phyloP scores from a whole-genome alignment of 2,329 filamentous ascomycete species.

The Fusarium praegraminearum region DNA sequence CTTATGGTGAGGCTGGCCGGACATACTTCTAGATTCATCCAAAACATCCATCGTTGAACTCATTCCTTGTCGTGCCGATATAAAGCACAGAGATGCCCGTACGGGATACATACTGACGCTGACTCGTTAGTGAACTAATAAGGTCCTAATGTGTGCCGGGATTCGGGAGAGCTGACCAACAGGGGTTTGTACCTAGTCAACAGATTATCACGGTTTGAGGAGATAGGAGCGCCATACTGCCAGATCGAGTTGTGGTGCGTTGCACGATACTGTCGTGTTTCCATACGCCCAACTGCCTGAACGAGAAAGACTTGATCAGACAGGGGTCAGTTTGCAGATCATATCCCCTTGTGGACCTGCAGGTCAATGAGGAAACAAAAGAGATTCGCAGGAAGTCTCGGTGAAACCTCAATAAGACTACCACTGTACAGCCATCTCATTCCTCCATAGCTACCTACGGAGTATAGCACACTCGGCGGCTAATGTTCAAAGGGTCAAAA shows the following conservation, averaged over 20 bases:
- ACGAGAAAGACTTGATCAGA: constrained; percentile 8
- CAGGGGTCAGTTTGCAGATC: constrained; percentile 17
- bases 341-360: constrained; percentile 3
- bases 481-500: constrained; percentile 20
- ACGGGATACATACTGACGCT: constrained; percentile 10
- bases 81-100: neutral
- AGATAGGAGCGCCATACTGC: constrained; percentile 12
- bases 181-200: constrained; percentile 25
- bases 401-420: constrained; percentile 9
- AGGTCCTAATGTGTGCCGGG: constrained; percentile 4
- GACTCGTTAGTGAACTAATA: constrained; percentile 36
- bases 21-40: constrained; percentile 42
- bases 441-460: neutral
- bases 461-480: neutral
- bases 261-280: constrained; percentile 22
- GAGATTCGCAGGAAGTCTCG: constrained; percentile 12
- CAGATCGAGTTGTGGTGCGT: constrained; percentile 28
- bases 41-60: constrained; percentile 38
- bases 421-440: constrained; percentile 10
- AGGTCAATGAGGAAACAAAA: constrained; percentile 11
- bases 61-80: constrained; percentile 31
- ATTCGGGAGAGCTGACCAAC: constrained; percentile 18
- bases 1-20: constrained; percentile 40
- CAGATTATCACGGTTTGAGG: constrained; percentile 20
- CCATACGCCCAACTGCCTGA: constrained; percentile 17